Evolutionary conservation across 2,329 filamentous ascomycete genomes (phyloP).

Genomic region (Alternaria atra): DNA sequence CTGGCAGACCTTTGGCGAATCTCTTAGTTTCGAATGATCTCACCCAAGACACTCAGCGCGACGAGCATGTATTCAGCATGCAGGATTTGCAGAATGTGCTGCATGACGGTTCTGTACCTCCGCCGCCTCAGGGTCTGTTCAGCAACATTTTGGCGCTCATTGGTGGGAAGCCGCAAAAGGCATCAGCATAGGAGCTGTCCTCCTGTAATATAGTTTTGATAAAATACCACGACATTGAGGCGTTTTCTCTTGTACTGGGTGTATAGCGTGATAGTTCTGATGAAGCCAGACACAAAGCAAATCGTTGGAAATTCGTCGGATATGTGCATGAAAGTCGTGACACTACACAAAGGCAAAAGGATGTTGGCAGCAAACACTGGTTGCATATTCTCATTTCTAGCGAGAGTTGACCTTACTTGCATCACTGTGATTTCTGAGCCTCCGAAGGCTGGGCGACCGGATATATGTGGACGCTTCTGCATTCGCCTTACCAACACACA

Average conservation of each 20-base stretch:
- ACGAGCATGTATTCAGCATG: slow-evolving; percentile 24
- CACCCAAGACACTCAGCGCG: slow-evolving; percentile 22
- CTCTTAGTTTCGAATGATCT: slow-evolving; percentile 16
- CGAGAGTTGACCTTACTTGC: neutral
- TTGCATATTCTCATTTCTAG: neutral
- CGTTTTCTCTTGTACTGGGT: neutral
- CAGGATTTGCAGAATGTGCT: slow-evolving; percentile 30
- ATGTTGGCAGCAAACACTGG: neutral
- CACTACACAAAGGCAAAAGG: neutral
- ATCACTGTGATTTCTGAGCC: neutral
- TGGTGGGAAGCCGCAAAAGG: slow-evolving; percentile 23
- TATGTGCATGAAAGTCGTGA: neutral
- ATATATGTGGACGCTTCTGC: neutral
- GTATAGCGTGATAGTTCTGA: neutral
- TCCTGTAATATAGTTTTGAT: slow-evolving; percentile 2
- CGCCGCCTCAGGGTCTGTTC: slow-evolving; percentile 28
- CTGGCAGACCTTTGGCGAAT: slow-evolving; percentile 4
- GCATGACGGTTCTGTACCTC: slow-evolving; percentile 24
- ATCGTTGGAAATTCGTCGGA: neutral
- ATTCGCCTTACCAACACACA: neutral
- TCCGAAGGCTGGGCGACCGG: neutral
- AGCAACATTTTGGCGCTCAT: slow-evolving; percentile 26
- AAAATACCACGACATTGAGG: slow-evolving; percentile 1
- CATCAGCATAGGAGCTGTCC: slow-evolving; percentile 16
- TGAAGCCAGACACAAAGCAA: neutral